Base-by-base conservation (phyloP, 139 green algal genomes). In the Coccomyxa sp. region DNA sequence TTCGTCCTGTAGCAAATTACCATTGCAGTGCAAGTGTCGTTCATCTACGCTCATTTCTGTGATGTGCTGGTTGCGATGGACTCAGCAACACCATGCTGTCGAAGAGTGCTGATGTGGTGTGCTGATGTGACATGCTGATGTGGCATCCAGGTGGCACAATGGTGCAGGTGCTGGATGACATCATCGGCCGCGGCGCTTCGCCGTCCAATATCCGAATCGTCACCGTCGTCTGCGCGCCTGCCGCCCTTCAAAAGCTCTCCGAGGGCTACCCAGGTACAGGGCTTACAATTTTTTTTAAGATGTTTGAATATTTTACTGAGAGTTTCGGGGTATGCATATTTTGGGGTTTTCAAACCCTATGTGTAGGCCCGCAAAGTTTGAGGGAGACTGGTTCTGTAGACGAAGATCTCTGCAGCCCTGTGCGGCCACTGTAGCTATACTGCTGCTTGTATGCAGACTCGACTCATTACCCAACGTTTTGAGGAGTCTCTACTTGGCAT, bases 161-260 rank as follows among this genome's bases (percentile, higher is more conserved):
- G 13, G 45, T 88, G 4, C 74, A 88, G 57, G 93, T 95, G 27
- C 67, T 99, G 12, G 88, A 93, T 4, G 92, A 98, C 63, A 87
- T 98, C 0, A 81, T 98, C 0, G 30, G 71, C 0, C 82, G 95
- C 0, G 96, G 96, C 38, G 96, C 90, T 13, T 68, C 89, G 17
- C 83, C 91, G 0, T 87, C 87, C 18, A 96, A 96, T 81, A 95
- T 98, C 75, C 86, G 93, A 0, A 84, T 98, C 17, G 82, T 98
- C 1, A 91, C 86, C 32, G 87, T 95, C 13, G 89, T 98, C 27
- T 90, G 88, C 12, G 92, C 93, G 16, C 94, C 96, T 0, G 91
- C 93, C 10, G 96, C 95, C 18, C 90, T 94, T 18, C 93, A 95
- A 67, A 85, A 86, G 30, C 85, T 99, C 27, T 93, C 91, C 7